These are phyloP conservation scores for Coprinopsis sp. DNA, from an alignment of 768 basidiomycete species.

Conservation along the genomic window DNA sequence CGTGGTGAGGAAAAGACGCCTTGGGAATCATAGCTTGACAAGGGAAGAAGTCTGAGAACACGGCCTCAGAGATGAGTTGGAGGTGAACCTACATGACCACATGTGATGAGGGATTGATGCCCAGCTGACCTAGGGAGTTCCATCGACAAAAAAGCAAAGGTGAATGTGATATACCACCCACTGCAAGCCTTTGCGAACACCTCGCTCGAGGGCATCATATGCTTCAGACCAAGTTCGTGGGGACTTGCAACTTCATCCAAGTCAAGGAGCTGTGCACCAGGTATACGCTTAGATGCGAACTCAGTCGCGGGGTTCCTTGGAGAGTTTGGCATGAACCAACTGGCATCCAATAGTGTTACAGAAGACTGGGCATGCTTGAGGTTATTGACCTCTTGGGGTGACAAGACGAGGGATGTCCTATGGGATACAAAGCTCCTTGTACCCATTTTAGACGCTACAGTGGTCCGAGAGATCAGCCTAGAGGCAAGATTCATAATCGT, in stretches of 20 bases:
- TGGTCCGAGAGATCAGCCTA: not conserved
- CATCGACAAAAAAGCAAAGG: not conserved
- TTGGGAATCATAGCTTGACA: conserved; percentile 79
- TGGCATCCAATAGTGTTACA: conserved; percentile 63
- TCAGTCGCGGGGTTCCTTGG: conserved; percentile 67
- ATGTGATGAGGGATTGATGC: conserved; percentile 68
- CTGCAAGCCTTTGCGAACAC: conserved; percentile 78
- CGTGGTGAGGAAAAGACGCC: conserved; percentile 93
- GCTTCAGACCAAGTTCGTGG: conserved; percentile 77
- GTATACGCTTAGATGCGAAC: conserved; percentile 62
- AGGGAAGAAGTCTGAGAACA: conserved; percentile 6
- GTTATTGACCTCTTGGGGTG: conserved; percentile 44
- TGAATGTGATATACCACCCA: conserved; percentile 33
- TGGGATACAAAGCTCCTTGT: not conserved
- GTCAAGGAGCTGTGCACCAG: conserved; percentile 70
- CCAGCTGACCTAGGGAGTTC: conserved; percentile 47
- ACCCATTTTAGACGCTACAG: not conserved
- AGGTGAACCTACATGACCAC: conserved; percentile 65
- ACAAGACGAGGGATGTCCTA: conserved; percentile 43
- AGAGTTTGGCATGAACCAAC: conserved; percentile 94
- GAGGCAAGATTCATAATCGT: not conserved
- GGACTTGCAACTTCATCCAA: conserved; percentile 73
- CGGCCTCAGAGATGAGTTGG: not conserved
- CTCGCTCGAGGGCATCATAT: conserved; percentile 83
- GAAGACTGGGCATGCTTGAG: conserved; percentile 27